A percentile compares a stretch with the other conserved stretches of the same genome.
Evolutionary conservation across 192 early-diverging fungal species (phyloP).

Genomic region (Phlyctochytrium arcticum): DNA sequence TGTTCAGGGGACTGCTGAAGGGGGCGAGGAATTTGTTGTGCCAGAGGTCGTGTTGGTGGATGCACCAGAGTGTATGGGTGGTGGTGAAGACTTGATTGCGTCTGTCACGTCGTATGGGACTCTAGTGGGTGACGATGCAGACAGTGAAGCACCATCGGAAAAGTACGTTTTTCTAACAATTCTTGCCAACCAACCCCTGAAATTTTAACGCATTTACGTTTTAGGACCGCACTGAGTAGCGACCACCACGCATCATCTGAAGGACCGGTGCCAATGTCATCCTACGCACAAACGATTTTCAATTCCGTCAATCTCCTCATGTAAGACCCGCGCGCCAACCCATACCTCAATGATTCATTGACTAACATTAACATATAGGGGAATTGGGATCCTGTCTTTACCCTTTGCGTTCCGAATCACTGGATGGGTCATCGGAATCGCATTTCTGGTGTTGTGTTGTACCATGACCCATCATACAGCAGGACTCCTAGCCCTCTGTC

Average conservation of each 20-base stretch:
- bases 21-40: not conserved
- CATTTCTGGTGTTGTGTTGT: slow-evolving; percentile 33
- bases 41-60: not conserved
- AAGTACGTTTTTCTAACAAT: not conserved
- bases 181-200: too few species aligned
- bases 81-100: not conserved
- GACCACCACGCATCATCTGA: too few species aligned
- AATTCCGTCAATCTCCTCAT: slow-evolving; percentile 37
- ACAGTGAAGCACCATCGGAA: not conserved
- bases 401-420: slow-evolving; percentile 54
- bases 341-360: not conserved
- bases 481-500: slow-evolving; percentile 55
- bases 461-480: slow-evolving; percentile 47
- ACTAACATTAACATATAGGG: not conserved
- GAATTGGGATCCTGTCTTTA: slow-evolving; percentile 61
- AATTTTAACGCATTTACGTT: too few species aligned
- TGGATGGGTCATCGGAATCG: slow-evolving; percentile 59
- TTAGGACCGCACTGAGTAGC: too few species aligned
- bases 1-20: not conserved
- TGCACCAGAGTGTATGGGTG: not conserved
- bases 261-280: not conserved
- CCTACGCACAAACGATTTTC: slow-evolving; percentile 24
- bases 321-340: not conserved
- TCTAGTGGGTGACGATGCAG: not conserved
- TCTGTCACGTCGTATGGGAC: not conserved